These are phyloP conservation scores for Gnomoniopsis smithogilvyi DNA, from an alignment of 2,329 filamentous ascomycete genomes.

Conservation along the genomic window DNA sequence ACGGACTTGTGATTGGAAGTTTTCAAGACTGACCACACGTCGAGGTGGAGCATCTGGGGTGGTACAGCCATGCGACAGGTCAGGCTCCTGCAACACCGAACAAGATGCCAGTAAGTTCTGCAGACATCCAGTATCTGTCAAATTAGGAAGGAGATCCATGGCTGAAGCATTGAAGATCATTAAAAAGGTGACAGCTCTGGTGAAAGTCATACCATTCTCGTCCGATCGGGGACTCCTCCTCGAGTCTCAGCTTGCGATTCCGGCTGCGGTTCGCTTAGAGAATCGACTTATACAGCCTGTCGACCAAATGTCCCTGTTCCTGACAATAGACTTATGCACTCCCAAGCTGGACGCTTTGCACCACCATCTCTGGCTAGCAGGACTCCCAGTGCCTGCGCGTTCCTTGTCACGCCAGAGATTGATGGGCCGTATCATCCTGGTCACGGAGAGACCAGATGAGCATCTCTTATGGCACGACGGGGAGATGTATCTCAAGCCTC, in stretches of 20 bases:
- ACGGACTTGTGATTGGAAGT: too few species aligned
- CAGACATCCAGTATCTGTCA: too few species aligned
- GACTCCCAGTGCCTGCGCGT: conserved; percentile 22
- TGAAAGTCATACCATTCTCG: too few species aligned
- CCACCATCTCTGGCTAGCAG: conserved; percentile 22
- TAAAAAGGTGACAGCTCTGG: too few species aligned
- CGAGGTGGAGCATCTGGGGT: too few species aligned
- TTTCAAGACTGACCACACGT: too few species aligned
- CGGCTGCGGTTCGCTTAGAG: background rate
- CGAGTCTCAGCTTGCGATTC: background rate
- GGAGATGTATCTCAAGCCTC: conserved; percentile 25
- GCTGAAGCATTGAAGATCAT: too few species aligned
- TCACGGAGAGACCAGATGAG: conserved; percentile 23
- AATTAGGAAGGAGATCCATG: too few species aligned
- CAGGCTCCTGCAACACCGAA: too few species aligned
- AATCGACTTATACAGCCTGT: background rate
- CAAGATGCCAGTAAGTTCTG: too few species aligned
- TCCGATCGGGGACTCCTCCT: too few species aligned
- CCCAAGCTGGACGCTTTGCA: conserved; percentile 18
- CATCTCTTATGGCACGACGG: conserved; percentile 24
- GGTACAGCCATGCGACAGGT: too few species aligned
- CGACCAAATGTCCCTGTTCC: conserved; percentile 2
- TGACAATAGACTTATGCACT: conserved; percentile 17
- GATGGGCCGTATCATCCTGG: conserved; percentile 21
- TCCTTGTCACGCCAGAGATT: conserved; percentile 25